Conservation (phyloP, 2,329 filamentous ascomycete genomes). For the Botrytis paeoniae region DNA sequence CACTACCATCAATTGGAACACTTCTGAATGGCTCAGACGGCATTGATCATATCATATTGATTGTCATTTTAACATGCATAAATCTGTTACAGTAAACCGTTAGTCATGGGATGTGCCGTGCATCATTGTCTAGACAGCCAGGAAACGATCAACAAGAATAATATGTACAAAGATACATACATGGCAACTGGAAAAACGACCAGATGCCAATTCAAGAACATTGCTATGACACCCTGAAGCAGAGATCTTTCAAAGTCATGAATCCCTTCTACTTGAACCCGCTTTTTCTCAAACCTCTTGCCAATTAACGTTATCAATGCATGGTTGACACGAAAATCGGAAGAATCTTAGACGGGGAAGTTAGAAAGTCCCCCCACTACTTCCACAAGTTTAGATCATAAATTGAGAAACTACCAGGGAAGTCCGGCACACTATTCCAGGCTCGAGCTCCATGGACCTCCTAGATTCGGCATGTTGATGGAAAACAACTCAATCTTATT, state of each 20-base stretch:
- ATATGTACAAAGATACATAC: background rate
- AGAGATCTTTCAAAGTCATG: background rate
- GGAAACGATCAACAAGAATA: background rate
- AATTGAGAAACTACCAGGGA: conserved; percentile 7
- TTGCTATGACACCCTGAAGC: background rate
- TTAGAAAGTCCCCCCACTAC: background rate
- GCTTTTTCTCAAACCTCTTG: background rate
- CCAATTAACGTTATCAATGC: background rate
- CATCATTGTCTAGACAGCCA: background rate
- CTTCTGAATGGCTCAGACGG: background rate
- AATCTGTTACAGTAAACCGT: background rate
- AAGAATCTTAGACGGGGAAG: conserved; percentile 9
- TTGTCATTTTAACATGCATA: conserved; percentile 6
- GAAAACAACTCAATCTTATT: background rate
- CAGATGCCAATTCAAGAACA: background rate
- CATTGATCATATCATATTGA: background rate
- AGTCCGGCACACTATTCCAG: conserved; percentile 2
- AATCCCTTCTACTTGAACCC: background rate
- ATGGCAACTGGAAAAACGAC: background rate
- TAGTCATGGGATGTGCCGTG: conserved; percentile 3
- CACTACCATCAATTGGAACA: background rate
- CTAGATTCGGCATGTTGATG: background rate
- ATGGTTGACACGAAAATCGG: conserved; percentile 9
- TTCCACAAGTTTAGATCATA: background rate
- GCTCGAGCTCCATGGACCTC: background rate